Conservation (phyloP, 768 basidiomycete species). For the Lactarius pseudohatsudake region DNA sequence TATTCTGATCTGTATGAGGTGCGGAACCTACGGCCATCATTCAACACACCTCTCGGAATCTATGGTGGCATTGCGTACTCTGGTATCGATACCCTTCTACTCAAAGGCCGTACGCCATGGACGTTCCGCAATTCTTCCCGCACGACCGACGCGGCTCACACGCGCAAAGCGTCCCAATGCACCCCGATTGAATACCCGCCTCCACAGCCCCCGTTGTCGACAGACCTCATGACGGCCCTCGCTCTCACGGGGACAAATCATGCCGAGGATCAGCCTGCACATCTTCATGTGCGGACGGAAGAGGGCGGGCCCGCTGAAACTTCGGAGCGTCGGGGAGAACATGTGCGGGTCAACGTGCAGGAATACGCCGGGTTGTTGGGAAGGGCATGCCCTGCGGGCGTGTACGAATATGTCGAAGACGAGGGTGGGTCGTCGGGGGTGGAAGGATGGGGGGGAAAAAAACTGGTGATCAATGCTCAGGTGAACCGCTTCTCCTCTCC, state of each 20-base stretch:
- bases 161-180: slow-evolving; percentile 61
- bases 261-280: slow-evolving; percentile 92
- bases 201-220: slow-evolving; percentile 86
- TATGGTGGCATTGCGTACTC: slow-evolving; percentile 89
- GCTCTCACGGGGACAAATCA: slow-evolving; percentile 93
- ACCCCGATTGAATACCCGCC: slow-evolving; percentile 83
- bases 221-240: slow-evolving; percentile 89
- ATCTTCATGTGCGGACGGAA: slow-evolving; percentile 64
- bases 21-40: slow-evolving; percentile 87
- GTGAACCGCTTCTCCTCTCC: slow-evolving; percentile 41
- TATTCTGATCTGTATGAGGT: slow-evolving; percentile 85
- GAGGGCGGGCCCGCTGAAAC: slow-evolving; percentile 42
- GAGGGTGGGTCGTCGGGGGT: slow-evolving; percentile 44
- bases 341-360: slow-evolving; percentile 71
- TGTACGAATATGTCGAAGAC: slow-evolving; percentile 92
- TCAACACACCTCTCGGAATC: slow-evolving; percentile 75
- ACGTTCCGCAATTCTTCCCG: slow-evolving; percentile 70
- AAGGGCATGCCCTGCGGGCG: slow-evolving; percentile 89
- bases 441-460: slow-evolving; percentile 76
- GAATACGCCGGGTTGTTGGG: slow-evolving; percentile 89
- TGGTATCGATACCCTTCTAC: slow-evolving; percentile 80
- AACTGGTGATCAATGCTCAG: slow-evolving; percentile 95
- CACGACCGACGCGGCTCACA: slow-evolving; percentile 65
- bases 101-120: slow-evolving; percentile 89
- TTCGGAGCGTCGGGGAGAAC: slow-evolving; percentile 48